phyloP scores from a whole-genome alignment of 805 yeast genomes.

The Zygotorulaspora florentina region DNA sequence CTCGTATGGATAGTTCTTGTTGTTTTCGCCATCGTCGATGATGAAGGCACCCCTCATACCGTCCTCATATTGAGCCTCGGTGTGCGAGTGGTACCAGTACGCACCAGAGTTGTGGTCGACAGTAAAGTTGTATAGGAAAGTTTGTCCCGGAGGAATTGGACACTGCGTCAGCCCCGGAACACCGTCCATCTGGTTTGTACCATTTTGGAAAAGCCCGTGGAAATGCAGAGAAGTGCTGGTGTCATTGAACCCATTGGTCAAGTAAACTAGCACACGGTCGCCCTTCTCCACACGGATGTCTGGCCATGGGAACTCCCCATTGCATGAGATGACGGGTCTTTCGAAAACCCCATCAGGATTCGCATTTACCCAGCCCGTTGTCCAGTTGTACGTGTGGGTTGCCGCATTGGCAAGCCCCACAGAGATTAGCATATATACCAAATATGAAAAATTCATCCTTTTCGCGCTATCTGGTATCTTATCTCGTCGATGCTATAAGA shows the following conservation, averaged over 20 bases:
- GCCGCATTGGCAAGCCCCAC: conserved; percentile 15
- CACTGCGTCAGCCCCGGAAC: conserved; percentile 86
- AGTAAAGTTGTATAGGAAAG: conserved; percentile 81
- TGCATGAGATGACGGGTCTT: conserved; percentile 43
- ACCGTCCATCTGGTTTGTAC: conserved; percentile 81
- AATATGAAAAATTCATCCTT: neutral
- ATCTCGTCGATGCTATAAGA: too few relatives aligned
- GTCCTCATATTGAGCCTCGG: conserved; percentile 85
- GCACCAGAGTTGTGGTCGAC: conserved; percentile 79
- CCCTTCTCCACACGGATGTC: conserved; percentile 68
- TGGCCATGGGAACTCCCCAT: conserved; percentile 79
- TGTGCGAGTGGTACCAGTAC: conserved; percentile 97
- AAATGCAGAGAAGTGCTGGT: conserved; percentile 75
- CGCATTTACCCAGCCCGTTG: conserved; percentile 53
- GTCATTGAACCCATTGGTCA: conserved; percentile 68
- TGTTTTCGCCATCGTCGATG: conserved; percentile 57
- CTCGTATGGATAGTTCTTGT: conserved; percentile 55
- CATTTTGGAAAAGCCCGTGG: conserved; percentile 84
- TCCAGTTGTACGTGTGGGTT: conserved; percentile 62
- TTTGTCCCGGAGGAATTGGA: conserved; percentile 78
- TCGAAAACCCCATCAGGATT: conserved; percentile 40
- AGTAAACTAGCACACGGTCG: conserved; percentile 67
- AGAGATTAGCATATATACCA: neutral
- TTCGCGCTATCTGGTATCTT: neutral
- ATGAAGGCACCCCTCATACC: conserved; percentile 82